phyloP scores from a whole-genome alignment of 257 asterid species.

The Nicotiana obtusifolia region DNA sequence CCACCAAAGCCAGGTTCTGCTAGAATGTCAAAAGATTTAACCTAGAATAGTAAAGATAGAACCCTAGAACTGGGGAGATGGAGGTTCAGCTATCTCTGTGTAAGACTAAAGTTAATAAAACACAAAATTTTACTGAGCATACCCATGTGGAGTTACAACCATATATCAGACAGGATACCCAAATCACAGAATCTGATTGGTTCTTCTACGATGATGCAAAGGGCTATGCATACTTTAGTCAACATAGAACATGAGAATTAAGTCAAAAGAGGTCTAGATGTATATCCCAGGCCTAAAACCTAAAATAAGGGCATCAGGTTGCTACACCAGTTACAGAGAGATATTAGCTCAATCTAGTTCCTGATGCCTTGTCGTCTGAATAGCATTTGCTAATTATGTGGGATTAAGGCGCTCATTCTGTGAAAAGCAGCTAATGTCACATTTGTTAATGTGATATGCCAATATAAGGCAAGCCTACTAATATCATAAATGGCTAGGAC shows the following conservation, averaged over 20 bases:
- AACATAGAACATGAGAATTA: not conserved
- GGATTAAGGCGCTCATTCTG: not conserved
- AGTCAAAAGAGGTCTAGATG: not conserved
- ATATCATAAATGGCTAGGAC: not conserved
- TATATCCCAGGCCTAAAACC: not conserved
- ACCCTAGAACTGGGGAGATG: not conserved
- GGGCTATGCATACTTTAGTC: not conserved
- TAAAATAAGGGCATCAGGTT: not conserved
- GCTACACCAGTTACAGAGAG: not conserved
- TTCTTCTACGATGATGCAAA: not conserved
- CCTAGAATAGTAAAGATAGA: not conserved
- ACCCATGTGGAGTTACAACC: not conserved
- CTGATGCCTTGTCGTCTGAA: not conserved
- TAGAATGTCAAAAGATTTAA: not conserved
- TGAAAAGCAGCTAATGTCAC: not conserved
- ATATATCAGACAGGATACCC: not conserved
- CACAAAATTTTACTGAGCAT: no score
- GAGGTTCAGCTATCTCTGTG: not conserved
- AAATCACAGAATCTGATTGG: not conserved
- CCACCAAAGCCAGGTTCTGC: not conserved
- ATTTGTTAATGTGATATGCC: not conserved
- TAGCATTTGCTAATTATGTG: not conserved
- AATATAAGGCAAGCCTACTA: not conserved
- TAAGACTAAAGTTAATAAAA: no score
- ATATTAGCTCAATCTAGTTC: not conserved